Base-by-base conservation (phyloP, 441 rosid genomes). In the Cnidoscolus chayamansa region DNA sequence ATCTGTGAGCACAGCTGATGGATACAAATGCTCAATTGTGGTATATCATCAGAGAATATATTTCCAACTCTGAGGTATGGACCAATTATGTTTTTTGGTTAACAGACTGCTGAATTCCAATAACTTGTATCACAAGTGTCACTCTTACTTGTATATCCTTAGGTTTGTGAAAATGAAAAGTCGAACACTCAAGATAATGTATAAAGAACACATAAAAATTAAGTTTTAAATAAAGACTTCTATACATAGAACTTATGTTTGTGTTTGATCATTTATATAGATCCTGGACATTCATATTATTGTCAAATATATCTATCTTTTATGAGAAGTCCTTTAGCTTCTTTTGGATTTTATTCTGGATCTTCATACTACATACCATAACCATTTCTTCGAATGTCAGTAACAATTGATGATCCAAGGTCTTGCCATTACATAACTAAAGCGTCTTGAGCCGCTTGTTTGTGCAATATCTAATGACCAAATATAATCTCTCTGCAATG, bases 1-100 rank as follows among this genome's bases (percentile, higher is more conserved):
- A 66, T 63, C 7, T 66, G 17, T 71, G 64, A 19, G 51, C 74
- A 63, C 90, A 94, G 99, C 84, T 94, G 80, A 92, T 94, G 99
- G 98, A 94, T 74, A 94, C 99, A 81, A 91, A 90, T 84, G 92
- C 98, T 15, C 99, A 95, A 80, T 88, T 95, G 55, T 92, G 99
- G 99, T 95, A 92, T 83, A 89, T 95, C 47, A 85, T 92, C 74
- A 90, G 99, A 80, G 99, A 95, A 79, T 95, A 95, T 82, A 95
- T 95, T 72, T 79, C 92, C 37, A 95, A 92, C 80, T 90, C 94
- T 37, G 98, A 89, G 99, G 99, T 92, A 78, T 74, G 74, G 40
- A 67, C 65, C 32, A 47, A 65, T 70, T 71, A 48, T 40, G 72
- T 72, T 75, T 15, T 58, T 80, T 75, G 49, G 43, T 69, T 55